These are phyloP conservation scores for Colletotrichum sp. DNA, from an alignment of 2,329 filamentous ascomycete species.

Conservation along the genomic window DNA sequence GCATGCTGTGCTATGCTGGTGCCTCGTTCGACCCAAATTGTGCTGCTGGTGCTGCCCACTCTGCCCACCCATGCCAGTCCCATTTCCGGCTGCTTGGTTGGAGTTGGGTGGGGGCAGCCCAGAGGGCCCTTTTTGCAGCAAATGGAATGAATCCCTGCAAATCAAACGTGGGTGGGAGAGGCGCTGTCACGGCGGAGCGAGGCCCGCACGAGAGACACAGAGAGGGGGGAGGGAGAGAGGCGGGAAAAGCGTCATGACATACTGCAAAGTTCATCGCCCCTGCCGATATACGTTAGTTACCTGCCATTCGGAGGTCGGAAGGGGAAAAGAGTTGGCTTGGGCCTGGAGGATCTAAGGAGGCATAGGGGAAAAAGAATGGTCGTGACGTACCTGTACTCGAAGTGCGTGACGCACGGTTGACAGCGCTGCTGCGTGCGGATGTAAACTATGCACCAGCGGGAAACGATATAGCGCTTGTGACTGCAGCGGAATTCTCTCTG, in stretches of 20 bases:
- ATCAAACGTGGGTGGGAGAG: neutral
- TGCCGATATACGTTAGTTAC: conserved; percentile 23
- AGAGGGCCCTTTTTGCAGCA: neutral
- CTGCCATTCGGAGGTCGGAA: neutral
- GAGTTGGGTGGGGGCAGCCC: neutral
- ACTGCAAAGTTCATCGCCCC: conserved; percentile 51
- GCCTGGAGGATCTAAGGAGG: neutral
- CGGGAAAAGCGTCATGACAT: conserved; percentile 26
- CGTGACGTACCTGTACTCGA: conserved; percentile 44
- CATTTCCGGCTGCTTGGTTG: conserved; percentile 10
- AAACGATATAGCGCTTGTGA: conserved; percentile 54
- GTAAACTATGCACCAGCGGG: conserved; percentile 48
- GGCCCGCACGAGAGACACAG: neutral
- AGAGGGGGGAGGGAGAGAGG: neutral
- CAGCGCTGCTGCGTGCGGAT: conserved; percentile 49
- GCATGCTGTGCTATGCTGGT: neutral
- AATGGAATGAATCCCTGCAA: neutral
- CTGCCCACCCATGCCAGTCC: neutral
- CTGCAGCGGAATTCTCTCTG: conserved; percentile 58
- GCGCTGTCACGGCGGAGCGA: neutral
- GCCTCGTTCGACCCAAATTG: neutral
- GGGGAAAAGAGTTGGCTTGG: neutral
- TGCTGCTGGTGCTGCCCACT: neutral
- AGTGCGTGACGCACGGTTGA: conserved; percentile 47
- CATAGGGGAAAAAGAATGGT: neutral